Evolutionary conservation across 2,329 filamentous ascomycete species (phyloP).

Genomic region (Nothophoma quercina): DNA sequence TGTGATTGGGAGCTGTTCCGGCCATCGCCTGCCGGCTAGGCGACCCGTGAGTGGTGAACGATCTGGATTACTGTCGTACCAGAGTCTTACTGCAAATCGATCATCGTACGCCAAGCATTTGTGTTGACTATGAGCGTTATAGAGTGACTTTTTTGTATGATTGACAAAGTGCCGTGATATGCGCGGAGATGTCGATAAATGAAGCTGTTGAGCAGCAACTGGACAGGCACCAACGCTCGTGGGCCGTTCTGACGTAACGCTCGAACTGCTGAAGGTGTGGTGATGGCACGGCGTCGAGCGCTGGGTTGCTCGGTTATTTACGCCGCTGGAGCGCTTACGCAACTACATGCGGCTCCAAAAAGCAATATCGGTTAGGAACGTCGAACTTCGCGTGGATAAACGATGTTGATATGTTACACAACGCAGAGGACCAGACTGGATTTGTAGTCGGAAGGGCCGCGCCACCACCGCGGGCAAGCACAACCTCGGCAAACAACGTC

Average conservation of each 20-base stretch:
- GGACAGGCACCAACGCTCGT: not conserved
- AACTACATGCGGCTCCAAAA: conserved; percentile 18
- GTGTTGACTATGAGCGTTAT: too few relatives aligned
- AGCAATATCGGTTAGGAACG: conserved; percentile 9
- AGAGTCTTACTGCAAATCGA: too few relatives aligned
- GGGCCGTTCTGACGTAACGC: not conserved
- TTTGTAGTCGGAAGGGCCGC: not conserved
- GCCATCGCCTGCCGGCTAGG: not conserved
- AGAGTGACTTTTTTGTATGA: too few relatives aligned
- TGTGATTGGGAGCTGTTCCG: not conserved
- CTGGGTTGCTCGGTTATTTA: not conserved
- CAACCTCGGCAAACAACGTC: conserved; percentile 8
- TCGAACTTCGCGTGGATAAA: conserved; percentile 17
- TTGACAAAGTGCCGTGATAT: too few relatives aligned
- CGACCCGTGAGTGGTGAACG: too few relatives aligned
- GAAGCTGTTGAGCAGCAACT: too few relatives aligned
- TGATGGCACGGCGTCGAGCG: not conserved
- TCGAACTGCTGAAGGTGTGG: not conserved
- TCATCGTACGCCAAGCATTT: too few relatives aligned
- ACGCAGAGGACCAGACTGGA: conserved; percentile 16
- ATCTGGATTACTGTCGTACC: too few relatives aligned
- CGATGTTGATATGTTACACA: conserved; percentile 9
- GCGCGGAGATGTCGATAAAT: too few relatives aligned
- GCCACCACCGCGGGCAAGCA: conserved; percentile 5
- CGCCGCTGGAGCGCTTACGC: not conserved